A percentile compares a stretch with the other conserved stretches of the same genome.
These are phyloP conservation scores for Fusarium keratoplasticum DNA, from an alignment of 2,329 filamentous ascomycete species.

Conservation along the genomic window DNA sequence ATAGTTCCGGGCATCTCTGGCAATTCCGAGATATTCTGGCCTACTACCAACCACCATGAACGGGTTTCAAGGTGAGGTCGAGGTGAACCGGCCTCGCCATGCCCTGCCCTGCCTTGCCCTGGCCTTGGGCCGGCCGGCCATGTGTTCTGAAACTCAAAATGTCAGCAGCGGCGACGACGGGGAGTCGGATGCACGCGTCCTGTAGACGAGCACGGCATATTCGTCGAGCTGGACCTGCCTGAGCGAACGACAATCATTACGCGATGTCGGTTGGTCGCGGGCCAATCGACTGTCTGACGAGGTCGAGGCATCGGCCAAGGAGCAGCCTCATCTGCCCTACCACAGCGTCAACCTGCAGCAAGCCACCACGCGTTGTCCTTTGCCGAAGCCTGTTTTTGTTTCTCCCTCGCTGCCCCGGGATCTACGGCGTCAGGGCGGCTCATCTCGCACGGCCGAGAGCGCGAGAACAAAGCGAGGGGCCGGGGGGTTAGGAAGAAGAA, in stretches of 20 bases:
- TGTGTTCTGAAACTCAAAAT: conserved; percentile 25
- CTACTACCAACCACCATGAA: neutral
- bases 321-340: conserved; percentile 15
- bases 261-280: conserved; percentile 23
- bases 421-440: neutral
- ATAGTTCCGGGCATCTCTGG: conserved; percentile 12
- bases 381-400: conserved; percentile 37
- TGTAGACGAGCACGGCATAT: conserved; percentile 28
- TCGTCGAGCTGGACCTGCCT: conserved; percentile 22
- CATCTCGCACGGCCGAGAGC: neutral
- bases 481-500: neutral
- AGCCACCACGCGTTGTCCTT: conserved; percentile 29
- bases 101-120: conserved; percentile 19
- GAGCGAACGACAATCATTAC: conserved; percentile 15
- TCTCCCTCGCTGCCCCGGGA: neutral
- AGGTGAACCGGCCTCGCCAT: conserved; percentile 1
- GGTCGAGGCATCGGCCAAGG: conserved; percentile 25
- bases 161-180: conserved; percentile 4
- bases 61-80: neutral
- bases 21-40: conserved; percentile 9
- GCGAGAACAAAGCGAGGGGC: conserved; percentile 7
- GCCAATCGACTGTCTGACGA: conserved; percentile 32
- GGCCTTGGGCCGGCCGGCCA: conserved; percentile 17
- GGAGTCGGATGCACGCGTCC: conserved; percentile 17
- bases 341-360: conserved; percentile 37